Evolutionary conservation across 1,284 basidiomycete genomes (phyloP), one percentile per base, ranked within the genome.

Genomic region (Phaffia rhodozyma): DNA sequence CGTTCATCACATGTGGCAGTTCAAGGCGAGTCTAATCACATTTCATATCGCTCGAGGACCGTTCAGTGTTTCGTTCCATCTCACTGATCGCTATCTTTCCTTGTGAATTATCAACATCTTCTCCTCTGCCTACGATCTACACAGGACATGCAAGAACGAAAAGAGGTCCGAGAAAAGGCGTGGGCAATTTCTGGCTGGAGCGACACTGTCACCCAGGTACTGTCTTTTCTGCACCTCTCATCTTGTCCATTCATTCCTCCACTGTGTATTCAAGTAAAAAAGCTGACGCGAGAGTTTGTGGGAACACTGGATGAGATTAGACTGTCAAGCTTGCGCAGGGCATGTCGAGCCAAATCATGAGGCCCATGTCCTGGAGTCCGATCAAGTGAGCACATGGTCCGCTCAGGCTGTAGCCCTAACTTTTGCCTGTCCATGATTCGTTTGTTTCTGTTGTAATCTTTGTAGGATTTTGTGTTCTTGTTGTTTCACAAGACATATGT

Each of bases 101-200:
- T 34, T 34, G 32, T 34, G 32, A 5, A 9, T 9, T 9, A 34
- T 34, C 9, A 9, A 9, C 9, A 4, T 34, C 32, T 3, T n/a
- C 25, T 51, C 25, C 3, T 27, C 27, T 7, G 1, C 53, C 68
- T 47, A 66, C 58, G 11, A 7, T 21, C 16, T 18, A 49, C 5
- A 67, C 89, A 87, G 62, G 83, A 85, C 71, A 80, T 97, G 66
- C 84, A 91, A 69, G 81, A 82, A 20, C 81, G 92, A 65, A 91
- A 91, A 75, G 83, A 86, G 69, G 84, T 80, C 34, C 82, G 92
- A 55, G 89, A 93, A 75, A 83, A 85, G 73, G 90, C 91, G 30
- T 97, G 92, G 92, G 82, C 87, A 69, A 80, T 91, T 69, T 89
- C 93, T 69, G 89, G 89, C 20, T 97, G 92, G 93, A 86, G 87